Evolutionary conservation across 257 asterid genomes (phyloP).

Genomic region (Penstemon newberryi): DNA sequence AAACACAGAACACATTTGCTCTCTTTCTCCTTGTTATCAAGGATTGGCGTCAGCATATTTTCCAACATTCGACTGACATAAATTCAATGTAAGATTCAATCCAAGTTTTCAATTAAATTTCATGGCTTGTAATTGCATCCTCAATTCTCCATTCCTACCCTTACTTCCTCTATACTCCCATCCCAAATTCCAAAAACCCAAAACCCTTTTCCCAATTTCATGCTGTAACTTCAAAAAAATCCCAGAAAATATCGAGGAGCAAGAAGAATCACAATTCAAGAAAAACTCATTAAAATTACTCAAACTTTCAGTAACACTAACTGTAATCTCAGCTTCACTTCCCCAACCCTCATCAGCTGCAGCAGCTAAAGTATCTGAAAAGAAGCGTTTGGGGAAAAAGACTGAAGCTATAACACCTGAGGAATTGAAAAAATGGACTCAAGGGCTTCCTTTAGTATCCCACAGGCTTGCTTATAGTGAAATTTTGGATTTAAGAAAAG

Average conservation of each 20-base stretch:
- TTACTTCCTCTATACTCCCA: constrained; percentile 28
- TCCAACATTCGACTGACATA: too few relatives aligned
- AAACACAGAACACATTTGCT: too few relatives aligned
- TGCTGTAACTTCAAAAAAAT: constrained; percentile 38
- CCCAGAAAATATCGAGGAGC: constrained; percentile 27
- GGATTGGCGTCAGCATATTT: too few relatives aligned
- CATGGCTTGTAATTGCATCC: constrained; percentile 52
- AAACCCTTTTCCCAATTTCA: constrained; percentile 37
- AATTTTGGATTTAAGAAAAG: constrained; percentile 64
- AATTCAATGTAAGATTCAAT: too few relatives aligned
- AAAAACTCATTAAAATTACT: constrained; percentile 43
- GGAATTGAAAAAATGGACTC: constrained; percentile 71
- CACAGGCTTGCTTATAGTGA: constrained; percentile 73
- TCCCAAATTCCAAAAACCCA: constrained; percentile 35
- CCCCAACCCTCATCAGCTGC: constrained; percentile 66
- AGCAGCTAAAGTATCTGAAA: constrained; percentile 62
- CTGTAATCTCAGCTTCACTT: constrained; percentile 69
- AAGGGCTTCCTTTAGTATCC: constrained; percentile 82
- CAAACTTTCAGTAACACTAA: constrained; percentile 62
- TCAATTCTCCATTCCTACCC: constrained; percentile 48
- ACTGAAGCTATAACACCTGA: constrained; percentile 60
- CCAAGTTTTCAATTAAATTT: neutral
- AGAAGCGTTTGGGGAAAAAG: constrained; percentile 40
- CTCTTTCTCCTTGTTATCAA: too few relatives aligned
- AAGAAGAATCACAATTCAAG: constrained; percentile 40